A percentile compares a stretch with the other conserved stretches of the same genome.
phyloP scores from a whole-genome alignment of 192 early-diverging fungal genomes.

The Lobulomyces angularis region DNA sequence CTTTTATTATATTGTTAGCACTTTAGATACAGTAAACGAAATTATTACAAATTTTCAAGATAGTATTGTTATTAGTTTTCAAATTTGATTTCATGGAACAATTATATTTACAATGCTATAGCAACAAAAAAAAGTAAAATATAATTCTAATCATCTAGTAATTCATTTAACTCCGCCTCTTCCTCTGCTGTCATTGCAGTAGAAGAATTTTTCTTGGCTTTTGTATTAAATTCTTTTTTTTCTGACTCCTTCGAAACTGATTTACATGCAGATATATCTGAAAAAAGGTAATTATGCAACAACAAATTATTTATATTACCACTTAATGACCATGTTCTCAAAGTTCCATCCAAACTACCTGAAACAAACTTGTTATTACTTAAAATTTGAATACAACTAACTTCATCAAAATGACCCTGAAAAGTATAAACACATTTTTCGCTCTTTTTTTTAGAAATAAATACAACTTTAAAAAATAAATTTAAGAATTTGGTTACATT shows the following conservation, averaged over 20 bases:
- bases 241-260: constrained; percentile 5
- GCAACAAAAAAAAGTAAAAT: too few species aligned
- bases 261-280: not conserved
- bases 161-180: constrained; percentile 74
- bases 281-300: constrained; percentile 1
- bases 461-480: not conserved
- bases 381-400: constrained; percentile 47
- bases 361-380: constrained; percentile 47
- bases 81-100: too few species aligned
- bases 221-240: constrained; percentile 5
- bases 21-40: too few species aligned
- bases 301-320: constrained; percentile 22
- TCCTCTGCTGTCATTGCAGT: constrained; percentile 74
- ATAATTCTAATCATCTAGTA: constrained; percentile 59
- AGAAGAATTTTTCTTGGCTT: constrained; percentile 1
- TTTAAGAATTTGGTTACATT: constrained; percentile 39
- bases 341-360: constrained; percentile 70
- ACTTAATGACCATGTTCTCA: constrained; percentile 69
- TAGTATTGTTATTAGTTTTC: too few species aligned
- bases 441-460: constrained; percentile 27
- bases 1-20: too few species aligned
- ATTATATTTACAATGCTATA: too few species aligned
- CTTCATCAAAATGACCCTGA: constrained; percentile 82
- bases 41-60: too few species aligned
- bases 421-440: constrained; percentile 64